Evolutionary conservation across 192 early-diverging fungal genomes (phyloP).

Genomic region (Piromyces sp.): DNA sequence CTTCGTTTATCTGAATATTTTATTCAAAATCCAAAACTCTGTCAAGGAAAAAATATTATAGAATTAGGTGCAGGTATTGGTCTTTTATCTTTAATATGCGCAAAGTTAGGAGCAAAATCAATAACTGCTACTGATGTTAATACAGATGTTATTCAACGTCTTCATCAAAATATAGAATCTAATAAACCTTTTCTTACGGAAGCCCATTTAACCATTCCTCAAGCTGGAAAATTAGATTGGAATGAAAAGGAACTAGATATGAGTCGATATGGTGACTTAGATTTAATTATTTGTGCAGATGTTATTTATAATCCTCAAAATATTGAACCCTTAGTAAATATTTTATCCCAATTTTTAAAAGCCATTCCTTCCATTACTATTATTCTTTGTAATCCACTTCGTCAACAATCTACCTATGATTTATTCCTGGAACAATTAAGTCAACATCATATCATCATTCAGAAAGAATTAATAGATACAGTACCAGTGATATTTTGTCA

Average conservation of each 20-base stretch:
- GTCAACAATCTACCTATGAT: neutral
- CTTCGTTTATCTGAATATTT: conserved; percentile 32
- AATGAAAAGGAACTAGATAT: neutral
- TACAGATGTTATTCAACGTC: neutral
- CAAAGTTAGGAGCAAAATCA: neutral
- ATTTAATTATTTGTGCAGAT: neutral
- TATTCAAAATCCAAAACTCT: neutral
- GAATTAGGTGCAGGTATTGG: neutral
- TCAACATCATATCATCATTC: neutral
- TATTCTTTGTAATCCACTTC: neutral
- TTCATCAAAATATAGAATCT: neutral
- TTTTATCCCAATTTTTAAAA: neutral
- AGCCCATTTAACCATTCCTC: neutral
- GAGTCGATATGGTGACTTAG: neutral
- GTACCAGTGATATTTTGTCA: neutral
- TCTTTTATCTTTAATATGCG: neutral
- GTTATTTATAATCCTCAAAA: neutral
- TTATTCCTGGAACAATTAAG: neutral
- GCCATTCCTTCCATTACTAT: neutral
- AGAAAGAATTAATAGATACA: neutral
- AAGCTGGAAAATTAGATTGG: neutral
- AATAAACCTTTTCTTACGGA: neutral
- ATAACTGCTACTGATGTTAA: neutral
- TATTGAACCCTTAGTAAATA: neutral
- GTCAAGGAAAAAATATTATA: neutral